Percentiles rank a stretch among this genome's conserved stretches.
Evolutionary conservation across 2,329 filamentous ascomycete genomes (phyloP).

Genomic region (Diaporthe citriasiana): DNA sequence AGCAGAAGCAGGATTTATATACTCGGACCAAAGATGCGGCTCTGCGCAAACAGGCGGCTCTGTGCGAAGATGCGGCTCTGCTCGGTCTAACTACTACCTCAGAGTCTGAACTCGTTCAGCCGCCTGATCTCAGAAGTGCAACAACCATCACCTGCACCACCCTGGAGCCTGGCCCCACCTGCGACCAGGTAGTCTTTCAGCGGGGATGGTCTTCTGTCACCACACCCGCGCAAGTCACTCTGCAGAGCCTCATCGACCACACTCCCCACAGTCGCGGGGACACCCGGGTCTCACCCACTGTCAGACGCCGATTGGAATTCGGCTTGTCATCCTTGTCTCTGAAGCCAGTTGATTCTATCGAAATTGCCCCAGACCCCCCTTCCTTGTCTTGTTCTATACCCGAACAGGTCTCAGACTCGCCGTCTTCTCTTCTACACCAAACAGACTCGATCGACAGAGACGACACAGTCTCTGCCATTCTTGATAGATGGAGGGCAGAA

Average conservation of each 20-base stretch:
- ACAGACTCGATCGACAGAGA: background rate
- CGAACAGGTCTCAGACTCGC: background rate
- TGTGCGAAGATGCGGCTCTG: slow-evolving; percentile 24
- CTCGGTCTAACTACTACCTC: background rate
- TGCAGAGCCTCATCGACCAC: slow-evolving; percentile 19
- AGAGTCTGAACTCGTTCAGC: background rate
- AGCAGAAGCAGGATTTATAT: background rate
- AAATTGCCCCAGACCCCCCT: background rate
- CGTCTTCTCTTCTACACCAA: background rate
- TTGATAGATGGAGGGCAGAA: background rate
- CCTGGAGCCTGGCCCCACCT: background rate
- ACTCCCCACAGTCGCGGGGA: background rate
- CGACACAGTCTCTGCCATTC: background rate
- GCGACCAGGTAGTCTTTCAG: background rate
- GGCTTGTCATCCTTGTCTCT: background rate
- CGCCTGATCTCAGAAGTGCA: background rate
- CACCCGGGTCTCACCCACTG: background rate
- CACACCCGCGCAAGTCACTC: background rate
- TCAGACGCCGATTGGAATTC: background rate
- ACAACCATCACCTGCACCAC: background rate
- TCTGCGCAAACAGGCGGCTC: slow-evolving; percentile 16
- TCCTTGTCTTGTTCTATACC: background rate
- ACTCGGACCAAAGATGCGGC: slow-evolving; percentile 1
- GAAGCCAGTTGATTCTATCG: background rate
- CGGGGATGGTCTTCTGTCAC: background rate